These are phyloP conservation scores for Chrysanthemum lavandulifolium DNA, from an alignment of 129 eudicot species.

Conservation along the genomic window DNA sequence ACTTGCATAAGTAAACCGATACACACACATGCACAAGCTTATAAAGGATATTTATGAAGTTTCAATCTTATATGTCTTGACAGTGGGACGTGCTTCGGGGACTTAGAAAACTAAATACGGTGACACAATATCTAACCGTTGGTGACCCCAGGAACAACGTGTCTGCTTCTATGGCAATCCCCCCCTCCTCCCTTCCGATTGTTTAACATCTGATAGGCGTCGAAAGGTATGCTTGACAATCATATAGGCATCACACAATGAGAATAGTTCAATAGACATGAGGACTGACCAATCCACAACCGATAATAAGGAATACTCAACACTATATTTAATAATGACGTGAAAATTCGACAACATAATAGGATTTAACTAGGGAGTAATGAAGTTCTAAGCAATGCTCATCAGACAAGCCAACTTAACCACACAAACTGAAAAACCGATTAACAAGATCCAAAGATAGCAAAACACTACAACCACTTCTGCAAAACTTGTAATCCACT, in stretches of 20 bases:
- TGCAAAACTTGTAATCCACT: conserved; percentile 10
- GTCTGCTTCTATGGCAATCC: neutral
- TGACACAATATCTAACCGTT: neutral
- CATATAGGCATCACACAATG: too few species aligned
- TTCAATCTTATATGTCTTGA: neutral
- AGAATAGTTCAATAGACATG: too few species aligned
- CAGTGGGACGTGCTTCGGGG: neutral
- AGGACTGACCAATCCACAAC: too few species aligned
- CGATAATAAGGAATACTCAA: too few species aligned
- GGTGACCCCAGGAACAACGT: neutral
- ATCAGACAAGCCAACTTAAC: conserved; percentile 19
- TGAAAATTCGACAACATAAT: too few species aligned
- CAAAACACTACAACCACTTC: conserved; percentile 7
- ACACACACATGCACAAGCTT: neutral
- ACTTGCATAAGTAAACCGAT: neutral
- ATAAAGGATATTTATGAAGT: neutral
- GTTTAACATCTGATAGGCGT: neutral
- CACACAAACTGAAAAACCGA: neutral
- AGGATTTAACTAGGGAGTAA: too few species aligned
- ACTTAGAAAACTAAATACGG: neutral
- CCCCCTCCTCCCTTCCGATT: neutral
- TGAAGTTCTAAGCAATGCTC: neutral
- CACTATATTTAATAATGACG: too few species aligned
- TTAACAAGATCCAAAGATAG: neutral
- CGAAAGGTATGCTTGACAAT: too few species aligned